Conservation (phyloP, 2,329 filamentous ascomycete species). For the Zymoseptoria ardabiliae region DNA sequence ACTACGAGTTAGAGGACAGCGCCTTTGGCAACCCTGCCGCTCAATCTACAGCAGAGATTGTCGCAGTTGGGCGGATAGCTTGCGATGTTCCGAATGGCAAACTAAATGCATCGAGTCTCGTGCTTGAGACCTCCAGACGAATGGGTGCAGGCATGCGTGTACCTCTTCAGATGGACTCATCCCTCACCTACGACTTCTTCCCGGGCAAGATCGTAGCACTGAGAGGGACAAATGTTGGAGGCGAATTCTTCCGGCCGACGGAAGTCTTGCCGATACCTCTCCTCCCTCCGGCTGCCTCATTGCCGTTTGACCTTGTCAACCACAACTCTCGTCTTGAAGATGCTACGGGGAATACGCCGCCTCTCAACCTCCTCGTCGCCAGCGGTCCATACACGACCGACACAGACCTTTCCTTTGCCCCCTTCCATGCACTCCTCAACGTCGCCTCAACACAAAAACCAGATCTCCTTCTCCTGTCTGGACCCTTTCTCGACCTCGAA, state of each 20-base stretch:
- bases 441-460: constrained; percentile 67
- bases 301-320: constrained; percentile 55
- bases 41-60: constrained; percentile 76
- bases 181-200: constrained; percentile 74
- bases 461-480: constrained; percentile 71
- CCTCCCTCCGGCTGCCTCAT: constrained; percentile 66
- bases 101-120: constrained; percentile 74
- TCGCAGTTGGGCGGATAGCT: constrained; percentile 86
- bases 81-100: constrained; percentile 81
- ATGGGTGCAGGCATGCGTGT: constrained; percentile 77
- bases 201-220: constrained; percentile 90
- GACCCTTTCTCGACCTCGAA: constrained; percentile 86
- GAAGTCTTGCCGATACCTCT: constrained; percentile 70
- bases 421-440: constrained; percentile 71
- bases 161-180: constrained; percentile 63
- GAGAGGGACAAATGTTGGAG: constrained; percentile 77
- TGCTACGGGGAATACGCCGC: constrained; percentile 53
- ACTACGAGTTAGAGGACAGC: constrained; percentile 68
- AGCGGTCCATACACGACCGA: constrained; percentile 89
- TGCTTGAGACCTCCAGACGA: constrained; percentile 79
- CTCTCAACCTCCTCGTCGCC: constrained; percentile 69
- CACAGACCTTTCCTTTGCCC: constrained; percentile 84
- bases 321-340: constrained; percentile 62
- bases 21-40: constrained; percentile 81
- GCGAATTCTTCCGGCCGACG: constrained; percentile 70